These are phyloP conservation scores for Rhododendron williamsianum DNA, from an alignment of 148 eudicot species.

Conservation along the genomic window DNA sequence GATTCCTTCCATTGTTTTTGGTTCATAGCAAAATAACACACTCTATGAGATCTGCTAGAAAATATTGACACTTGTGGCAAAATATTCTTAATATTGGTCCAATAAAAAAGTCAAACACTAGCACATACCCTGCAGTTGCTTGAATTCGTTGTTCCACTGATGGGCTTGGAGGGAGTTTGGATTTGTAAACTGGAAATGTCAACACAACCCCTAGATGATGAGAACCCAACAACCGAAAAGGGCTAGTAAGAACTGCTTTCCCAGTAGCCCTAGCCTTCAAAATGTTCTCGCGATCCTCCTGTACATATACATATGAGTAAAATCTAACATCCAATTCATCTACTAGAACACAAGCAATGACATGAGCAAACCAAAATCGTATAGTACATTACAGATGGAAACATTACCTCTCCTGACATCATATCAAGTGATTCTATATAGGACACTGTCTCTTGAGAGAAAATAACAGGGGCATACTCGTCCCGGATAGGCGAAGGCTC, in stretches of 20 bases:
- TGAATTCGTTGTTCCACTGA: slow-evolving; percentile 41
- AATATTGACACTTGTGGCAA: not conserved
- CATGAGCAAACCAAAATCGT: not conserved
- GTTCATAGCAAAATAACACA: not conserved
- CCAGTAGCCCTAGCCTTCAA: slow-evolving; percentile 66
- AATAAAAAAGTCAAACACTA: not conserved
- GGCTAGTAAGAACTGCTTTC: slow-evolving; percentile 68
- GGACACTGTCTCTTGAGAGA: slow-evolving; percentile 64
- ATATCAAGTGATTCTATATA: slow-evolving; percentile 60
- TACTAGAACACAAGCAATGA: not conserved
- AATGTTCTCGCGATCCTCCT: slow-evolving; percentile 75
- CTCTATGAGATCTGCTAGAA: not conserved
- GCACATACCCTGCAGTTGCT: slow-evolving; percentile 61
- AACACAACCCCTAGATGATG: slow-evolving; percentile 72
- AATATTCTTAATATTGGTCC: not conserved
- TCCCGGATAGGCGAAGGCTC: slow-evolving; percentile 56
- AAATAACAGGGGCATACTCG: slow-evolving; percentile 67
- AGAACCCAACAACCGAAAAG: slow-evolving; percentile 53
- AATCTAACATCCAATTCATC: not conserved
- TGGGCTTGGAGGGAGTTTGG: slow-evolving; percentile 43
- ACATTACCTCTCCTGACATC: slow-evolving; percentile 71
- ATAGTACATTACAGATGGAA: no score
- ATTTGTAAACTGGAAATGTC: slow-evolving; percentile 68
- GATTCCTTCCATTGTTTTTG: slow-evolving; percentile 7
- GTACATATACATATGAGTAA: not conserved